Base-by-base conservation (phyloP, 192 early-diverging fungal species). In the Backusella tuberculispora region DNA sequence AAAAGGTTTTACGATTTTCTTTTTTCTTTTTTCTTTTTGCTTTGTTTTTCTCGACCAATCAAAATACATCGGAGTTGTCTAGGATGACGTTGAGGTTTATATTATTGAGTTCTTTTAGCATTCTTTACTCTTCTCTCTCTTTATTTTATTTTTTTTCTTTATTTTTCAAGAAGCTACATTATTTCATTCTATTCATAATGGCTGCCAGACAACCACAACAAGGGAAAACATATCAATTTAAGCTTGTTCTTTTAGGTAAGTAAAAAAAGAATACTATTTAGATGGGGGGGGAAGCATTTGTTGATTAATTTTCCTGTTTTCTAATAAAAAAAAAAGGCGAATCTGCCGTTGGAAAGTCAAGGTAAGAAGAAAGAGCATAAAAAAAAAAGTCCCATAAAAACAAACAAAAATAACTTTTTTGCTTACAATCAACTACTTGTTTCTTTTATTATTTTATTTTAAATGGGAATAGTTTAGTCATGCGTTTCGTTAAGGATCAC, bases 161-260 rank as follows among this genome's bases (percentile, higher is more conserved):
- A 37, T 24, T 43, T 48, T 9, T 43, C 19, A 46, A 50, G 6
- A 34, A 34, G 2, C 29, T 34, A 34, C 2, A 34, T 34, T 34
- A 34, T 34, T 34, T 34, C 29, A 34, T 34, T 21, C 8, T 46
- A 72, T 34, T 38, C 24, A 75, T 46, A 26, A 77, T 77, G 76
- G 64, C 76, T n/a, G 29, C 72, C n/a, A 74, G 72, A 74, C 72
- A 65, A 74, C 40, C 72, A 47, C 71, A 64, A 66, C 73, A 77
- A 79, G 85, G 85, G 63, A 95, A 93, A 75, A 90, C 92, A 71
- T 92, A 91, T 78, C 93, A 93, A 74, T 96, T 97, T 78, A 99
- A 98, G 76, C 92, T 99, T 60, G 97, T 99, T 60, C 86, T 99
- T 50, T 88, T 99, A 68, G 97, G 97, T 90, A 86, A 73, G 72